phyloP scores from a whole-genome alignment of 306 rosid species.

The Vachellia collinsii region DNA sequence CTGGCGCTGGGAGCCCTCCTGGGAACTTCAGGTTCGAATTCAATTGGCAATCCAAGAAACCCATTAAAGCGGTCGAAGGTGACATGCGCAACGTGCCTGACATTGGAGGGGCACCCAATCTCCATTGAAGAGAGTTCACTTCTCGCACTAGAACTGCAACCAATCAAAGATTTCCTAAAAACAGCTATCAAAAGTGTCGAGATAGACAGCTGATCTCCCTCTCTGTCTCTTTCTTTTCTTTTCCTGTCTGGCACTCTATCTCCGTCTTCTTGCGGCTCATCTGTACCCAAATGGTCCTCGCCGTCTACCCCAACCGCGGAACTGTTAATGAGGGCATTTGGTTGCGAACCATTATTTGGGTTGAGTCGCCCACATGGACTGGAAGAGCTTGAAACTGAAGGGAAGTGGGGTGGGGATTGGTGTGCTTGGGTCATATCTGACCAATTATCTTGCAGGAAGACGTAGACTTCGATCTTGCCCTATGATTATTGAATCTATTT shows the following conservation, averaged over 20 bases:
- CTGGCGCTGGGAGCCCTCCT: constrained; percentile 95
- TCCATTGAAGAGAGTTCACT: constrained; percentile 73
- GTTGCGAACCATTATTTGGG: constrained; percentile 60
- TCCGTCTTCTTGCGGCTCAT: constrained; percentile 32
- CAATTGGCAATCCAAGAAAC: constrained; percentile 96
- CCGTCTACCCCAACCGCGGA: constrained; percentile 44
- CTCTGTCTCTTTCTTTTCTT: constrained; percentile 65
- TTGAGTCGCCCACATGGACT: constrained; percentile 45
- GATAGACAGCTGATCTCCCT: constrained; percentile 78
- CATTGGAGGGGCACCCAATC: constrained; percentile 97
- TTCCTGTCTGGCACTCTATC: constrained; percentile 42
- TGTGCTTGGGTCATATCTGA: constrained; percentile 78
- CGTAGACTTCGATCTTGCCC: constrained; percentile 28
- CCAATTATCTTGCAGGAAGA: constrained; percentile 32
- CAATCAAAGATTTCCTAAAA: constrained; percentile 83
- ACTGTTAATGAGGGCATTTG: constrained; percentile 59
- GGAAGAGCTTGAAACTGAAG: constrained; percentile 89
- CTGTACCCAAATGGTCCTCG: constrained; percentile 22
- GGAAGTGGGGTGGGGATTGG: constrained; percentile 72
- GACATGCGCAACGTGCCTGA: constrained; percentile 92
- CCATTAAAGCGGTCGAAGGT: constrained; percentile 98
- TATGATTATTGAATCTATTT: neutral
- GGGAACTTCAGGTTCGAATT: constrained; percentile 94
- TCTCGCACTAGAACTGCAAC: constrained; percentile 53
- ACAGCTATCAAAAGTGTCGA: constrained; percentile 77